phyloP scores from a whole-genome alignment of 2,329 filamentous ascomycete species.

The Aspergillus persii region DNA sequence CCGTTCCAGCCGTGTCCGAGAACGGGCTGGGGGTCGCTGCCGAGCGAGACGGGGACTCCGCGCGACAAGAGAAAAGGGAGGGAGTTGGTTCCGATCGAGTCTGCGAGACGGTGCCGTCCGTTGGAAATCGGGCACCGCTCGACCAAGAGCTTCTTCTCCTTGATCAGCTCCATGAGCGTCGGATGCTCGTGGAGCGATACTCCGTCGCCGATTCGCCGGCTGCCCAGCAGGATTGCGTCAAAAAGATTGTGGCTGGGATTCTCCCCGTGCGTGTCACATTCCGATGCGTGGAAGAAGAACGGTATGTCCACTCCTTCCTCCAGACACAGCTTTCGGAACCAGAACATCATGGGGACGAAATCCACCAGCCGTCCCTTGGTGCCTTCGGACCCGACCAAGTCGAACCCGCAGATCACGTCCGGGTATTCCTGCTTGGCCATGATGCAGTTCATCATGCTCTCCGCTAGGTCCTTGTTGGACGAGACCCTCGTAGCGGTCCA shows the following conservation, averaged over 20 bases:
- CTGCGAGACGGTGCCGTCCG: constrained; percentile 77
- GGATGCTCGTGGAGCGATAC: constrained; percentile 91
- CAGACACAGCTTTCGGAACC: constrained; percentile 84
- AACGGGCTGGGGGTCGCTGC: constrained; percentile 89
- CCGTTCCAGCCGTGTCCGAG: constrained; percentile 78
- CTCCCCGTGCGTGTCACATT: constrained; percentile 77
- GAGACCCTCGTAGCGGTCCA: constrained; percentile 73
- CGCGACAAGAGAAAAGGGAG: constrained; percentile 80
- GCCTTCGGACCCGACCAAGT: constrained; percentile 87
- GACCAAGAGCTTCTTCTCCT: constrained; percentile 80
- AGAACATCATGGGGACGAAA: constrained; percentile 80
- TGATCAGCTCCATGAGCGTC: constrained; percentile 81
- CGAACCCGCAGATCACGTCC: constrained; percentile 79
- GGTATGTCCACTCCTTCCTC: constrained; percentile 77
- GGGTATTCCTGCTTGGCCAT: constrained; percentile 75
- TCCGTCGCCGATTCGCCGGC: constrained; percentile 83
- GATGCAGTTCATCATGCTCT: constrained; percentile 87
- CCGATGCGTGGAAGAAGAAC: constrained; percentile 94
- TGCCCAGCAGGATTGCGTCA: constrained; percentile 82
- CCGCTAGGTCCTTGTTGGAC: constrained; percentile 64
- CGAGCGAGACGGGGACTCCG: constrained; percentile 78
- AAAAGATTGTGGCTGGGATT: constrained; percentile 80
- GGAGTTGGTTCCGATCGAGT: constrained; percentile 73
- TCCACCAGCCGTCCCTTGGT: constrained; percentile 71
- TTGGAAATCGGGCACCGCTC: constrained; percentile 92